Base-by-base conservation (phyloP, 768 basidiomycete genomes). In the Auricularia sp. region DNA sequence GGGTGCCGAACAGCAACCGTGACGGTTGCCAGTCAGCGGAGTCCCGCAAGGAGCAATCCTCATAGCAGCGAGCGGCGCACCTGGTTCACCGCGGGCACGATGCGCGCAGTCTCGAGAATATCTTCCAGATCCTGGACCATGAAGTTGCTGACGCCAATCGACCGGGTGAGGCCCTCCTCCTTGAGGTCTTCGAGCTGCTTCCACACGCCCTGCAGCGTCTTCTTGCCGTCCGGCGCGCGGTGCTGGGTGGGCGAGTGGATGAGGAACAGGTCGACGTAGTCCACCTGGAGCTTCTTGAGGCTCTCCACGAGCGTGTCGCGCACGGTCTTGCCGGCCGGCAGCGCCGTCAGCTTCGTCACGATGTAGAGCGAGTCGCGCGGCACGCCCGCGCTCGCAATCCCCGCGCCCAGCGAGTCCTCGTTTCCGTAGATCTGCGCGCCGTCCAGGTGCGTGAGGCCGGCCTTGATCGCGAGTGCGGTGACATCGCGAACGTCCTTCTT, bases 121-220 rank as follows among this genome's bases (percentile, higher is more conserved):
- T 87, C 81, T 71, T 90, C 84, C 21, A 94, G 77, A 71, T 86
- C 84, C 65, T 73, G 75, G 72, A 86, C 77, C 36, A 86, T 87
- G 72, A 84, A 87, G 79, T 93, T 93, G 68, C 88, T 90, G 36
- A 86, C 84, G 36, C 91, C 91, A 69, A 90, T 89, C 23, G 77
- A 70, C 68, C 71, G 75, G 3, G 77, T 72, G 36, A 78, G 69
- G 3, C 83, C 83, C 64, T 77, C 79, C 23, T 70, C 70, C 68
- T 84, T 77, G 43, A 83, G 74, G 47, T 79, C 80, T 69, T 88
- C 86, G 81, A 89, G 81, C 4, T 75, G 81, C 59, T 77, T 77
- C 87, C 87, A 88, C 61, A 82, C 71, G 33, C 82, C 77, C 64
- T 76, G 75, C 62, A 87, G 72, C 56, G 56, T 35, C 47, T 51